Evolutionary conservation across 805 yeast species (phyloP).

Genomic region (Ogataea naganishii): DNA sequence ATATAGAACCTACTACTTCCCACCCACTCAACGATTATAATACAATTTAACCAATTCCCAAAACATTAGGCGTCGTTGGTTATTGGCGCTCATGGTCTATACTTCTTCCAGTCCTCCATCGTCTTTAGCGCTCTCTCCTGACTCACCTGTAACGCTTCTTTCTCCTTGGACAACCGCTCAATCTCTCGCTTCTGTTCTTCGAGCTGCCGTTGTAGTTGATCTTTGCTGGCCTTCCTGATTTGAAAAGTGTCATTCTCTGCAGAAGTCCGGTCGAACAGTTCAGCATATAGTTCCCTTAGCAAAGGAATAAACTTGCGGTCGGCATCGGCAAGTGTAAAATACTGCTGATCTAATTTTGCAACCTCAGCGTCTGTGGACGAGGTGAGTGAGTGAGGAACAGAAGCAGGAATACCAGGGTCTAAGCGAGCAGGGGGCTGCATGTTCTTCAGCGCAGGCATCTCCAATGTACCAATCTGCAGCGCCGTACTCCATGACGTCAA

Average conservation of each 20-base stretch:
- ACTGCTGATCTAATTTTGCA: conserved; percentile 6
- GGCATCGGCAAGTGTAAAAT: conserved; percentile 8
- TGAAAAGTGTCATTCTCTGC: conserved; percentile 19
- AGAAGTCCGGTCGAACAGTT: conserved; percentile 4
- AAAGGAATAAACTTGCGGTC: conserved; percentile 10
- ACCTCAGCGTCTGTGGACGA: conserved; percentile 8
- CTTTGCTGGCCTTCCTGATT: conserved; percentile 3
- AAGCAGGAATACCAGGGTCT: background rate
- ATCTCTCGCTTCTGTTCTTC: conserved; percentile 11
- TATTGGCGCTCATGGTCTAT: too few relatives aligned
- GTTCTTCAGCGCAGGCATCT: too few relatives aligned
- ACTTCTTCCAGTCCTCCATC: conserved; percentile 17
- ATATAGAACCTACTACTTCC: too few relatives aligned
- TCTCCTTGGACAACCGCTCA: conserved; percentile 9
- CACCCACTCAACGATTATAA: background rate
- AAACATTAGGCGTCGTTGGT: conserved; percentile 1
- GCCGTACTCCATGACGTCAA: too few relatives aligned
- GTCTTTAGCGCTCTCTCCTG: conserved; percentile 15
- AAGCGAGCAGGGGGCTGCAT: too few relatives aligned
- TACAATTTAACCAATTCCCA: background rate
- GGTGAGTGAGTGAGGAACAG: background rate
- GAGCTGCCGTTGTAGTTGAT: conserved; percentile 5
- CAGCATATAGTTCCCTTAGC: conserved; percentile 9
- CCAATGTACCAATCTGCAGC: too few relatives aligned
- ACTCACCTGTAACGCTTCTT: conserved; percentile 12